Conservation (phyloP, 2,329 filamentous ascomycete genomes). For the Botryotinia globosa region DNA sequence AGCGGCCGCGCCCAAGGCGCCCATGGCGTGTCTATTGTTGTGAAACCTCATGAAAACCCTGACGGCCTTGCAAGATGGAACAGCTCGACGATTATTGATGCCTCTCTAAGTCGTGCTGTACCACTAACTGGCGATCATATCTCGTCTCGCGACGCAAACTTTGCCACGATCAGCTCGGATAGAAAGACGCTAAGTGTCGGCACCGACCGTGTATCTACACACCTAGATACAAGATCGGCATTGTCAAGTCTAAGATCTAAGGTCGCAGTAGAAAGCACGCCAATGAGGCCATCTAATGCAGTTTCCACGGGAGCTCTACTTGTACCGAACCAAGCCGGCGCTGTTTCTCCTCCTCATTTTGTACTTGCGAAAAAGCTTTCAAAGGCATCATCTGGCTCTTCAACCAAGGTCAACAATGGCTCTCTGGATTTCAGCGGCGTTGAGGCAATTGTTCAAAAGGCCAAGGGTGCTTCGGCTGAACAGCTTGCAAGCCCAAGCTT, state of each 20-base stretch:
- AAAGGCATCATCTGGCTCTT: neutral
- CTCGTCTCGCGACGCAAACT: neutral
- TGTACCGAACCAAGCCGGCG: neutral
- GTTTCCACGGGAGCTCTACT: neutral
- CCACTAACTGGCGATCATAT: neutral
- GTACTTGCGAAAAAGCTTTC: neutral
- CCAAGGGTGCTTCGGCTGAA: neutral
- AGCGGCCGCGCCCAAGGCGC: neutral
- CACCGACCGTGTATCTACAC: neutral
- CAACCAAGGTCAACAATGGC: neutral
- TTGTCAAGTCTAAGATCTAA: conserved; percentile 4
- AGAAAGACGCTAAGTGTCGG: neutral
- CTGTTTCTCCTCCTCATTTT: neutral
- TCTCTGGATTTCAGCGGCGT: neutral
- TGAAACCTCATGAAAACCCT: neutral
- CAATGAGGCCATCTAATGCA: neutral
- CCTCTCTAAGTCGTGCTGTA: neutral
- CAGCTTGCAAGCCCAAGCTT: neutral
- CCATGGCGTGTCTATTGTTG: neutral
- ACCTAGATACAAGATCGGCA: neutral
- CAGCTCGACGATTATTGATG: neutral
- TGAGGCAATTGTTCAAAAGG: neutral
- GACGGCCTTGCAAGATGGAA: neutral
- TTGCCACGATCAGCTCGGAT: neutral
- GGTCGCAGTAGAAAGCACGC: neutral